phyloP scores from a whole-genome alignment of 306 rosid genomes.

The Calophaca sinica region DNA sequence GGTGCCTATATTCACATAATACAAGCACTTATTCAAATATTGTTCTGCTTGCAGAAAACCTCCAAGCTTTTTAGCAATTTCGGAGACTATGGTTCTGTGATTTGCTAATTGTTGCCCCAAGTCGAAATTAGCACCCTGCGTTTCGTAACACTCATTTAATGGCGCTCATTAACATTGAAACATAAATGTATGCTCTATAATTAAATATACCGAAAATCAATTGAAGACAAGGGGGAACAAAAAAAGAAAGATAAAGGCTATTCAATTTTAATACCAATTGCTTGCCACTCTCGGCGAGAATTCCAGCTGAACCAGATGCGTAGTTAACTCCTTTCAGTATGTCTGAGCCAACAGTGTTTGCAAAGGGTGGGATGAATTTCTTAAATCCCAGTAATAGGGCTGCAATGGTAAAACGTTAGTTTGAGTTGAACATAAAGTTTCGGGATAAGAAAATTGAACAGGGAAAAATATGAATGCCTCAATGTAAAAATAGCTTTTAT shows the following conservation, averaged over 20 bases:
- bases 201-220: background rate
- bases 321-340: slow-evolving; percentile 52
- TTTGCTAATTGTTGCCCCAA: slow-evolving; percentile 46
- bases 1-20: slow-evolving; percentile 58
- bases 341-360: slow-evolving; percentile 33
- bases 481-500: too few species aligned
- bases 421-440: too few species aligned
- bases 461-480: too few species aligned
- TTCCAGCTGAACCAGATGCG: slow-evolving; percentile 52
- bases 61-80: slow-evolving; percentile 16
- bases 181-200: background rate
- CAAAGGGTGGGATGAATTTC: slow-evolving; percentile 42
- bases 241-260: background rate
- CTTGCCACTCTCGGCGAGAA: background rate
- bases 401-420: background rate
- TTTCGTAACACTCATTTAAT: background rate
- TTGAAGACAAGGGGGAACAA: background rate
- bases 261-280: background rate
- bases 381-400: slow-evolving; percentile 39
- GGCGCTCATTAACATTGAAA: background rate
- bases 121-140: slow-evolving; percentile 53
- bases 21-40: slow-evolving; percentile 58
- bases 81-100: slow-evolving; percentile 40
- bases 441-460: too few species aligned
- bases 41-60: background rate